Percentiles rank a stretch among this genome's conserved stretches.
These are phyloP conservation scores for Yamadazyma olivae DNA, from an alignment of 805 yeast species.

Conservation along the genomic window DNA sequence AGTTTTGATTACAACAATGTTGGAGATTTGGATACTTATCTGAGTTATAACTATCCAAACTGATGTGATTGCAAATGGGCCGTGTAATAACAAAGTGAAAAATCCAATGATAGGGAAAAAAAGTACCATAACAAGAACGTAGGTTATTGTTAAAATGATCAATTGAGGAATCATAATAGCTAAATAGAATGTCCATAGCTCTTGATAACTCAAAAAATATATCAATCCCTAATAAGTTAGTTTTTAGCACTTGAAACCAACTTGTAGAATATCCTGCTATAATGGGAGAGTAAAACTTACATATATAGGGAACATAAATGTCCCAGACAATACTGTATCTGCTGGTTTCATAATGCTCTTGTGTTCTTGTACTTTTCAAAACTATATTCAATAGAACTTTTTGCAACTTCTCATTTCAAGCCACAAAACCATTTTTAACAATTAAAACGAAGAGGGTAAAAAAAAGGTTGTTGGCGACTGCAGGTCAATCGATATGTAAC, in stretches of 20 bases:
- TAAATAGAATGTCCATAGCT: constrained; percentile 46
- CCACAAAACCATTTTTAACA: no score
- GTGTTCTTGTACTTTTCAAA: no score
- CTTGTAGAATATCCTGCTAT: not conserved
- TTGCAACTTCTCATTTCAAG: no score
- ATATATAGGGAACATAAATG: constrained; percentile 12
- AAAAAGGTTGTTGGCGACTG: no score
- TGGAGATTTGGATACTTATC: constrained; percentile 39
- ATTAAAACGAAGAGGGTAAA: no score
- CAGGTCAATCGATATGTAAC: no score
- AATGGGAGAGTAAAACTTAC: constrained; percentile 8
- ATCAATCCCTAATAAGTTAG: constrained; percentile 27
- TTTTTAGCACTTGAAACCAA: no score
- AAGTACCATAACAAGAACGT: constrained; percentile 29
- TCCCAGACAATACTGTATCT: not conserved
- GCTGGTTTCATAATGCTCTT: not conserved
- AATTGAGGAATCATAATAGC: constrained; percentile 46
- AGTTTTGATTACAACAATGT: constrained; percentile 37
- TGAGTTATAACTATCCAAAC: constrained; percentile 45
- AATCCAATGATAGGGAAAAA: constrained; percentile 46
- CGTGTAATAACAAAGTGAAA: constrained; percentile 39
- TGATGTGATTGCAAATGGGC: constrained; percentile 49
- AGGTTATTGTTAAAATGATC: constrained; percentile 33
- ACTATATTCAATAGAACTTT: no score
- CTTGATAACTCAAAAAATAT: constrained; percentile 39